Conservation (phyloP, 2,329 filamentous ascomycete species). For the Botrytis squamosa region DNA sequence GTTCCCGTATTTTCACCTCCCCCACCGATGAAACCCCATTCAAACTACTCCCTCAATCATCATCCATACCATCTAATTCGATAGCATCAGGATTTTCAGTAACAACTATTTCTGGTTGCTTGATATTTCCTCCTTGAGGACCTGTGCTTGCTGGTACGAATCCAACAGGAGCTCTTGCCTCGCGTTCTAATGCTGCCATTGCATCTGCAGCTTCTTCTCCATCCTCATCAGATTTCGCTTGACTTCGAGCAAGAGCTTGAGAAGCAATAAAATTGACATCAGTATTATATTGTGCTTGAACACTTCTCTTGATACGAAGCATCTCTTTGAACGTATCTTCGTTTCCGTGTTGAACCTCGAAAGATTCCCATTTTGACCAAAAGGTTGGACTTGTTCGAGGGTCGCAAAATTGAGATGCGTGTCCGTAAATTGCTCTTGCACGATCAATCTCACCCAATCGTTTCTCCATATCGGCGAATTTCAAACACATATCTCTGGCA, state of each 20-base stretch:
- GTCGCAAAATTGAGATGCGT: constrained; percentile 96
- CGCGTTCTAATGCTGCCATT: constrained; percentile 84
- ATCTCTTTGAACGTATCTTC: constrained; percentile 99
- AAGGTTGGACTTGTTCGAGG: constrained; percentile 85
- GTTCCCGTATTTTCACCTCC: constrained; percentile 10
- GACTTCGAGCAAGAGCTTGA: constrained; percentile 82
- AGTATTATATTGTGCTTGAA: constrained; percentile 97
- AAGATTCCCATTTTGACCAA: constrained; percentile 96
- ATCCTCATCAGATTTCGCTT: constrained; percentile 52
- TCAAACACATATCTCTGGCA: constrained; percentile 96
- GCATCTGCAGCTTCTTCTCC: constrained; percentile 62
- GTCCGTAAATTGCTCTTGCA: constrained; percentile 91
- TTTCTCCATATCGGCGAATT: constrained; percentile 96
- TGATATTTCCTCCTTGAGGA: constrained; percentile 58
- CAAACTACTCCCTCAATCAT: constrained; percentile 26
- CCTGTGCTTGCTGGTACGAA: constrained; percentile 87
- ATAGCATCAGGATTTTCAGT: constrained; percentile 81
- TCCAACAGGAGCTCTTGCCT: constrained; percentile 82
- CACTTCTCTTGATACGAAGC: constrained; percentile 94
- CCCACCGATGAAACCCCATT: constrained; percentile 2
- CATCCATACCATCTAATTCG: constrained; percentile 61
- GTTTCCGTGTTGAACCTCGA: constrained; percentile 97
- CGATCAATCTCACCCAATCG: constrained; percentile 90
- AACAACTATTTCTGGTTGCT: constrained; percentile 44
- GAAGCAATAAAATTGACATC: constrained; percentile 98